Evolutionary conservation across 2,329 filamentous ascomycete species (phyloP), one percentile per base, ranked within the genome.

Genomic region (Aspergillus tamarii): DNA sequence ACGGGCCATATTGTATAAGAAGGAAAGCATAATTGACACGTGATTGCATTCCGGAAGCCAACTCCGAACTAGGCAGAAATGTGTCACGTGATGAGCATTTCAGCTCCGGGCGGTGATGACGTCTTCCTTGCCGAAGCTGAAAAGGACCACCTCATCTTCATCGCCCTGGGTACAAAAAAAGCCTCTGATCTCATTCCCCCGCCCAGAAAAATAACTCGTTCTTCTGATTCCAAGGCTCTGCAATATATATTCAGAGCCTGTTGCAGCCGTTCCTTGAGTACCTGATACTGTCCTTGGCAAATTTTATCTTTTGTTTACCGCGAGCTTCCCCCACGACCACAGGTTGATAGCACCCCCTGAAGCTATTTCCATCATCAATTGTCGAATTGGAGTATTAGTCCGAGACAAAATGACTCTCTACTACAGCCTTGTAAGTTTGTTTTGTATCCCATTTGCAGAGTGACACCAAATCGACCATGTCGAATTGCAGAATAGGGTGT

Each of bases 71-170:
- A 55, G 34, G 52, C 34, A 55, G 52, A 28, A 36, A 12, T 19
- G 21, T 3, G 16, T 64, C 69, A 69, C 67, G 66, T 72, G 68
- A 30, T n/a, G 5, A 1, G 6, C 19, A 19, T 55, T 55, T 58
- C 62, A 62, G 62, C 63, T 66, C 61, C 36, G 28, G 60, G 64
- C 61, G 55, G 63, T 67, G 65, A 77, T 77, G 75, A 77, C 75
- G 75, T 77, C 72, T 75, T 73, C 64, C 61, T 66, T 66, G 55
- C 63, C 50, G 59, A 65, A 66, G 55, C 63, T 72, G 64, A 60
- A 69, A 74, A 95, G 92, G 92, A 95, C 74, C 96, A 96, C 82
- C 80, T 91, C 77, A 87, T 94, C 64, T 69, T 66, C 34, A 36
- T 23, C 56, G 21, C 26, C 7, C 39, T 60, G 30, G 19, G 16